phyloP scores from a whole-genome alignment of 768 basidiomycete species.

The Boletus sp. region DNA sequence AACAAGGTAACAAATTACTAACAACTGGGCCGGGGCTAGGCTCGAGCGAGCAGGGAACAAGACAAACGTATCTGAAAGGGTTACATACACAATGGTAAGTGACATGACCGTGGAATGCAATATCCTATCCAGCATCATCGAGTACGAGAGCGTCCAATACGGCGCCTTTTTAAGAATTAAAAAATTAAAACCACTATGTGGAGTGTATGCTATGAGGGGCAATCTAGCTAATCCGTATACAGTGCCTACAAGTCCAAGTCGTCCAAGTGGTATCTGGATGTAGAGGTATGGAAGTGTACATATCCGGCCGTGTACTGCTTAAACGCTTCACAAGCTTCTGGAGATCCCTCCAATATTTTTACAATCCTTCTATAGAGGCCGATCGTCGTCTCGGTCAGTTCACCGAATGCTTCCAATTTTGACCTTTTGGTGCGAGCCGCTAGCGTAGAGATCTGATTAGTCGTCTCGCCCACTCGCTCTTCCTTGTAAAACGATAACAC shows the following conservation, averaged over 20 bases:
- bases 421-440: conserved; percentile 24
- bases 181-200: too few species aligned
- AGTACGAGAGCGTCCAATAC: too few species aligned
- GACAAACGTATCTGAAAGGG: too few species aligned
- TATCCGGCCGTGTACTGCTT: conserved; percentile 22
- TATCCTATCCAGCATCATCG: too few species aligned
- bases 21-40: too few species aligned
- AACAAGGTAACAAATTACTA: too few species aligned
- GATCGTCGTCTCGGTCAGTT: conserved; percentile 27
- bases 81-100: too few species aligned
- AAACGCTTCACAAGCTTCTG: conserved; percentile 21
- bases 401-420: conserved; percentile 29
- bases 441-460: conserved; percentile 36
- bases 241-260: conserved; percentile 18
- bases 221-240: too few species aligned
- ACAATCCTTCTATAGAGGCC: conserved; percentile 23
- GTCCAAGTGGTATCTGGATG: conserved; percentile 22
- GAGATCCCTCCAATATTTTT: conserved; percentile 22
- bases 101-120: too few species aligned
- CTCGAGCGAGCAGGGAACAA: too few species aligned
- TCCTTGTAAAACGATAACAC: conserved; percentile 44
- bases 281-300: conserved; percentile 29
- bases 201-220: too few species aligned
- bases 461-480: conserved; percentile 34
- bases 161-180: too few species aligned